These are phyloP conservation scores for Vitis rotundifolia DNA, from an alignment of 164 flowering plant species.

Conservation along the genomic window DNA sequence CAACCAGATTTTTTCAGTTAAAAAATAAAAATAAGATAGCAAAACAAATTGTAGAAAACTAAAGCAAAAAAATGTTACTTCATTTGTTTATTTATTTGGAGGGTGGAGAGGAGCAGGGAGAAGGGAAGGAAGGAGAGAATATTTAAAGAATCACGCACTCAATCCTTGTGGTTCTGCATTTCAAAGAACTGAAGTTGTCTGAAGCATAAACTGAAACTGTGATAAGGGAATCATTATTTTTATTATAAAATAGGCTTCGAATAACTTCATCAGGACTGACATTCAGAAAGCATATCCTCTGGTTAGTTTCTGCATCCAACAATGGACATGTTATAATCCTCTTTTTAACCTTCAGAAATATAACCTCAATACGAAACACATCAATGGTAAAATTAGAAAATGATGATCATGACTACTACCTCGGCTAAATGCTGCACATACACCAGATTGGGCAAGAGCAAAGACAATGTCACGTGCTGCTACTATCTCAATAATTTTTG, in stretches of 20 bases:
- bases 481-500: conserved; percentile 95
- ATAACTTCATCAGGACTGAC: conserved; percentile 94
- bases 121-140: neutral
- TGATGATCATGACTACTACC: conserved; percentile 34
- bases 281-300: conserved; percentile 92
- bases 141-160: conserved; percentile 52
- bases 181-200: conserved; percentile 95
- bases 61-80: neutral
- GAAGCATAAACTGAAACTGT: conserved; percentile 99
- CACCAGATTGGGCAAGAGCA: conserved; percentile 98
- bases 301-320: conserved; percentile 70
- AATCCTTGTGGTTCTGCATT: conserved; percentile 95
- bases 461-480: conserved; percentile 96
- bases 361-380: neutral
- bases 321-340: neutral
- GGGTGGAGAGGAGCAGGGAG: too few relatives aligned
- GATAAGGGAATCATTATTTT: conserved; percentile 95
- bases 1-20: neutral
- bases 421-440: conserved; percentile 98
- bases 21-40: neutral
- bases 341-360: neutral
- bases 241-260: conserved; percentile 92
- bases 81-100: neutral
- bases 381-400: neutral
- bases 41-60: neutral